A percentile compares a stretch with the other conserved stretches of the same genome.
These are phyloP conservation scores for Amaranthus hypochondriacus DNA, from an alignment of 148 eudicot species.

Conservation along the genomic window DNA sequence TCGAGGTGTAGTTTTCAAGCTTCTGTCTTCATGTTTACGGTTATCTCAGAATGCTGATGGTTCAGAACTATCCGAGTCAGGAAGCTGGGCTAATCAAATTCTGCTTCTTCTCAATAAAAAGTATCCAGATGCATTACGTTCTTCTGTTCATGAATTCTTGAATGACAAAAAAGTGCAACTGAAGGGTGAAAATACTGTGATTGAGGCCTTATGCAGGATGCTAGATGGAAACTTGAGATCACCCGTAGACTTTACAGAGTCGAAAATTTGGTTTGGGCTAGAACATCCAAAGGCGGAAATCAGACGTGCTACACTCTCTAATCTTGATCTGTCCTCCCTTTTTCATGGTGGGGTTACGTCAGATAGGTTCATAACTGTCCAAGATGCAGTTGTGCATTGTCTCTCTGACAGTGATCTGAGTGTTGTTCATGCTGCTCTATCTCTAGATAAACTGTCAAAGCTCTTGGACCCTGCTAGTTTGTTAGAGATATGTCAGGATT, in stretches of 20 bases:
- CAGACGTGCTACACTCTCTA: constrained; percentile 49
- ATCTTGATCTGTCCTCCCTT: constrained; percentile 48
- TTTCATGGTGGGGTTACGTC: constrained; percentile 37
- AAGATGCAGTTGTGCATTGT: constrained; percentile 61
- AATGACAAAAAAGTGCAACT: constrained; percentile 51
- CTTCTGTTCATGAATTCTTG: constrained; percentile 58
- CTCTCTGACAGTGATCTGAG: constrained; percentile 69
- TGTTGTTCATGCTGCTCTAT: constrained; percentile 68
- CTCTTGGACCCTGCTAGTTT: constrained; percentile 37
- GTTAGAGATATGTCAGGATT: constrained; percentile 42
- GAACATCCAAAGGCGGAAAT: constrained; percentile 89
- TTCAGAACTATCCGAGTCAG: constrained; percentile 39
- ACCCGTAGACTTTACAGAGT: constrained; percentile 46
- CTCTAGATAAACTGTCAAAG: constrained; percentile 48
- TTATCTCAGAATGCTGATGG: constrained; percentile 35
- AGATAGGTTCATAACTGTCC: constrained; percentile 56
- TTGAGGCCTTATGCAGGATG: constrained; percentile 56
- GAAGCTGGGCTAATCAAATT: constrained; percentile 53
- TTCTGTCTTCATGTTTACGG: constrained; percentile 53
- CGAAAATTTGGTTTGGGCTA: constrained; percentile 73
- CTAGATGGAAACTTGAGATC: constrained; percentile 51
- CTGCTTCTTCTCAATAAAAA: constrained; percentile 42
- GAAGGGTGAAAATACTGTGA: constrained; percentile 42
- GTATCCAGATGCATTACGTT: constrained; percentile 63
- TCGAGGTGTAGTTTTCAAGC: constrained; percentile 40